Percentiles rank a stretch among this genome's conserved stretches.
Evolutionary conservation across 331 rosid species (phyloP).

Genomic region (Arachis monticola): DNA sequence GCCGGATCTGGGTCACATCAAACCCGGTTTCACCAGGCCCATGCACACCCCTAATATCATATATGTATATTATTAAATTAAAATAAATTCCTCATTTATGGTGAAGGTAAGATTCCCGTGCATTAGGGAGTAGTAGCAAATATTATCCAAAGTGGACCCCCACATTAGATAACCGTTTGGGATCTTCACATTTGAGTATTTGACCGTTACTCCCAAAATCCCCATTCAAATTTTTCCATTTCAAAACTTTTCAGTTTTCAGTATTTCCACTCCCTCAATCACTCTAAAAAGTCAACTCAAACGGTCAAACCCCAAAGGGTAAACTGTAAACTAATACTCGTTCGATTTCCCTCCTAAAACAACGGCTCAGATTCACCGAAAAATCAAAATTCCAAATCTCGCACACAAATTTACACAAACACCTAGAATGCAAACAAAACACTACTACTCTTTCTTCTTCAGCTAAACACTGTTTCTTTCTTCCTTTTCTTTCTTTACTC

Average conservation of each 20-base stretch:
- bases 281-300: neutral
- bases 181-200: slow-evolving; percentile 49
- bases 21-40: no score
- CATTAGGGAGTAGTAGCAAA: neutral
- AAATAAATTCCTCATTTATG: slow-evolving; percentile 38
- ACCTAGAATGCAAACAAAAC: neutral
- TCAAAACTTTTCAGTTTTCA: slow-evolving; percentile 30
- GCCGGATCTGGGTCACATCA: no score
- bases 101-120: slow-evolving; percentile 31
- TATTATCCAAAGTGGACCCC: slow-evolving; percentile 29
- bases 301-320: neutral
- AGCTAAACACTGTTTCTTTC: neutral
- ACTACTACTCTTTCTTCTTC: slow-evolving; percentile 16
- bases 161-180: slow-evolving; percentile 47
- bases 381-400: slow-evolving; percentile 29
- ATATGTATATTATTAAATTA: no score
- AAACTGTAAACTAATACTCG: slow-evolving; percentile 4
- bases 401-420: neutral
- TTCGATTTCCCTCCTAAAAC: slow-evolving; percentile 44
- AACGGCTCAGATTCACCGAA: slow-evolving; percentile 49
- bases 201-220: slow-evolving; percentile 58
- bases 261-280: slow-evolving; percentile 20
- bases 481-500: neutral
- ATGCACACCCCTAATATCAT: no score
- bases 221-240: slow-evolving; percentile 38